Evolutionary conservation across 108 stramenopile species (phyloP).

Genomic region (Cyclotella baltica): DNA sequence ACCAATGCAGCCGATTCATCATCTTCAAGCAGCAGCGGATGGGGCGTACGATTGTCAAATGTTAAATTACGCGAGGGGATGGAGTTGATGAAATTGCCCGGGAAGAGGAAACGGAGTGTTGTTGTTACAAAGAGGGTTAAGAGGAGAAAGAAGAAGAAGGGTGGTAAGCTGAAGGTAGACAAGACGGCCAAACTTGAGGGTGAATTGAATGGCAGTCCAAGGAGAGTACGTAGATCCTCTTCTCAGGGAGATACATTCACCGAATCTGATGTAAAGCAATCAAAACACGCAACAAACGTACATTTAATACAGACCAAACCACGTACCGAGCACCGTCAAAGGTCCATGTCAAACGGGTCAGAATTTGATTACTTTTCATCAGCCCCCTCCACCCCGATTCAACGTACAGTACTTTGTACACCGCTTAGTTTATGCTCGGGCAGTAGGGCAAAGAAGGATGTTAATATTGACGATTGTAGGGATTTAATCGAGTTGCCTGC

Average conservation of each 20-base stretch:
- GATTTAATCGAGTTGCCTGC: not conserved
- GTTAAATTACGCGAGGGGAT: slow-evolving; percentile 84
- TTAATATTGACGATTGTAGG: not conserved
- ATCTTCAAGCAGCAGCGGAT: slow-evolving; percentile 54
- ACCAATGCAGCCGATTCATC: not conserved
- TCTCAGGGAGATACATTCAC: not conserved
- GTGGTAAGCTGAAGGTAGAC: not conserved
- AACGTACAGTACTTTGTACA: slow-evolving; percentile 33
- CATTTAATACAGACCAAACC: not conserved
- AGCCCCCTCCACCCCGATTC: slow-evolving; percentile 35
- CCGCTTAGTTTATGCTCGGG: slow-evolving; percentile 26
- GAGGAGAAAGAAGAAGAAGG: slow-evolving; percentile 35
- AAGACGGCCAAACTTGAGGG: not conserved
- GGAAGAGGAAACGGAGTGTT: slow-evolving; percentile 58
- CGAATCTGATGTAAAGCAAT: not conserved
- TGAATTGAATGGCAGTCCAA: not conserved
- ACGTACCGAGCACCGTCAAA: not conserved
- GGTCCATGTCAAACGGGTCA: slow-evolving; percentile 26
- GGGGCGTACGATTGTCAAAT: slow-evolving; percentile 84
- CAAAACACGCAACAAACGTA: not conserved
- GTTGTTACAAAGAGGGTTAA: slow-evolving; percentile 42
- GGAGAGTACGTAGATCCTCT: not conserved
- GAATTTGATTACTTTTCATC: slow-evolving; percentile 50
- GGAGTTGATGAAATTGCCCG: slow-evolving; percentile 74
- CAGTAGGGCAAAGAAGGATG: not conserved